phyloP scores from a whole-genome alignment of 768 basidiomycete genomes.

The Lepiota venenata region DNA sequence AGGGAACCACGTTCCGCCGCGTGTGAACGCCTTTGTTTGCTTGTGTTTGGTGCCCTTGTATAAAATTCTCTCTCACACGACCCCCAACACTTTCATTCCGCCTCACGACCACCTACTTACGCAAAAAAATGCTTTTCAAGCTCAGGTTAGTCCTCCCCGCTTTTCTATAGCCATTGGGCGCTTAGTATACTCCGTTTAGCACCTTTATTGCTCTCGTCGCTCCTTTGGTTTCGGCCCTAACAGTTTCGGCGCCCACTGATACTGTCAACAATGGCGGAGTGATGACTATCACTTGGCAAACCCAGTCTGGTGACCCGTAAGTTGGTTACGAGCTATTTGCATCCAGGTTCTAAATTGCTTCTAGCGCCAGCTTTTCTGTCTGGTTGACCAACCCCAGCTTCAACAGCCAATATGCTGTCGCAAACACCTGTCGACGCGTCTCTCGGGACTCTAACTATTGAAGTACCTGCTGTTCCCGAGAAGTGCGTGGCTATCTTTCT shows the following conservation, averaged over 20 bases:
- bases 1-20: constrained; percentile 1
- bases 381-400: constrained; percentile 47
- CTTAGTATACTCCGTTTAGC: constrained; percentile 20
- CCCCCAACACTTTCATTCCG: constrained; percentile 20
- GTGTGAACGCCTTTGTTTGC: constrained; percentile 14
- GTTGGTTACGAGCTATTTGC: constrained; percentile 13
- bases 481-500: constrained; percentile 33
- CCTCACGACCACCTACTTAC: constrained; percentile 4
- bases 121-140: constrained; percentile 49
- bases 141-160: constrained; percentile 33
- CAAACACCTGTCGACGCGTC: constrained; percentile 47
- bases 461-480: constrained; percentile 42
- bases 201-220: constrained; percentile 40
- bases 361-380: constrained; percentile 33
- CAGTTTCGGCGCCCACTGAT: constrained; percentile 32
- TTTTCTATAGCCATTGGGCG: background rate
- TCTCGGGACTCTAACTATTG: constrained; percentile 29
- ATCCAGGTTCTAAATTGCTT: background rate
- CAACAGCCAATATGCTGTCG: constrained; percentile 51
- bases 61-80: constrained; percentile 17
- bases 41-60: constrained; percentile 4
- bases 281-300: constrained; percentile 47
- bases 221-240: constrained; percentile 47
- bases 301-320: constrained; percentile 37
- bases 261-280: constrained; percentile 25